Percentiles rank a stretch among this genome's conserved stretches.
Conservation (phyloP, 169 alveolate genomes). For the Eimeria mitis region DNA sequence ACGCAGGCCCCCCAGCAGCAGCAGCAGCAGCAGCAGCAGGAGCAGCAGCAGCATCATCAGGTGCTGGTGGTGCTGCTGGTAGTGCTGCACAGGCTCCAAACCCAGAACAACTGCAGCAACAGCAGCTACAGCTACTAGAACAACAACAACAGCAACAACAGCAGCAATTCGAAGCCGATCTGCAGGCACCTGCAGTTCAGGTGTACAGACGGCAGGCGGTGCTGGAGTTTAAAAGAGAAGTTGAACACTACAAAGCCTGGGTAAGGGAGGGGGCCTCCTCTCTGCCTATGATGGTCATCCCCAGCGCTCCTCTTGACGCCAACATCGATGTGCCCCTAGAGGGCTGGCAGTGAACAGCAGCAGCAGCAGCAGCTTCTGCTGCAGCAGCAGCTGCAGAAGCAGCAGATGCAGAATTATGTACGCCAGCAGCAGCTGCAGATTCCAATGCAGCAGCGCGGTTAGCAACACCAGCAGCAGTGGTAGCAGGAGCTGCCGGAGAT, state of each 20-base stretch:
- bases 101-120: neutral
- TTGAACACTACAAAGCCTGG: constrained; percentile 75
- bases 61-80: constrained; percentile 17
- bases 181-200: constrained; percentile 48
- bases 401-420: neutral
- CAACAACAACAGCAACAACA: constrained; percentile 30
- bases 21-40: constrained; percentile 21
- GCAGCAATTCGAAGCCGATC: constrained; percentile 36
- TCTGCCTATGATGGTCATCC: constrained; percentile 83
- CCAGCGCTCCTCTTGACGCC: constrained; percentile 84
- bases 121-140: neutral
- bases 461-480: neutral
- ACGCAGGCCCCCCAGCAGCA: constrained; percentile 14
- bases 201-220: constrained; percentile 58
- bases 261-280: constrained; percentile 74
- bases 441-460: neutral
- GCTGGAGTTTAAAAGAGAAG: constrained; percentile 65
- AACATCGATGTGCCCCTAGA: constrained; percentile 85
- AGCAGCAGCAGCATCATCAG: neutral
- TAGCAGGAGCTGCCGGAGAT: constrained; percentile 14
- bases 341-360: constrained; percentile 73
- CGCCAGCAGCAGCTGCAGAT: neutral
- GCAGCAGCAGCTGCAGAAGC: constrained; percentile 3
- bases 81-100: neutral
- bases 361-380: constrained; percentile 19